Evolutionary conservation across 257 asterid species (phyloP).

Genomic region (Haberlea rhodopensis): DNA sequence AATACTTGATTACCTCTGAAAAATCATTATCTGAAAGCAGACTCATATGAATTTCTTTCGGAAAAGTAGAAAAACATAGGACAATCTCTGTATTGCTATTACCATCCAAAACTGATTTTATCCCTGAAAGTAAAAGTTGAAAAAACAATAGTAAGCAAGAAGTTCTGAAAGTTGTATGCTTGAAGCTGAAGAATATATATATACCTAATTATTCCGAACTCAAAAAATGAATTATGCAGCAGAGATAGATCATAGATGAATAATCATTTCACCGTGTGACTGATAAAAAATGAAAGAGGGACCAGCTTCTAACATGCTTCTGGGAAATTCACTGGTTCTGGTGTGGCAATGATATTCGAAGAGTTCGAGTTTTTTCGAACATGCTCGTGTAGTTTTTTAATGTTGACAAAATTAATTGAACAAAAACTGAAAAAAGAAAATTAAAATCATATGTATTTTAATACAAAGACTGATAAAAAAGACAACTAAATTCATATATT

Average conservation of each 20-base stretch:
- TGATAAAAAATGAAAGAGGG: background rate
- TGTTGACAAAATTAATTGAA: background rate
- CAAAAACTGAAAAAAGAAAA: too few species aligned
- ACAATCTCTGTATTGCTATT: slow-evolving; percentile 33
- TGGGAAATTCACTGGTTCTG: background rate
- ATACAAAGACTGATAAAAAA: too few species aligned
- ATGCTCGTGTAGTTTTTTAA: background rate
- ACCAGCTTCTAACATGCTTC: background rate
- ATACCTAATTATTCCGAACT: background rate
- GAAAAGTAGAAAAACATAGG: slow-evolving; percentile 41
- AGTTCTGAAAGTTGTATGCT: background rate
- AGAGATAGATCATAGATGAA: background rate
- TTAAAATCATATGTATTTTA: too few species aligned
- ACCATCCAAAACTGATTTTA: slow-evolving; percentile 27
- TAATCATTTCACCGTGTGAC: background rate
- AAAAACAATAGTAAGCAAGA: slow-evolving; percentile 3
- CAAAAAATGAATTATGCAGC: background rate
- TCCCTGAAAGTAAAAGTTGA: slow-evolving; percentile 42
- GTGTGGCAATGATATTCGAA: background rate
- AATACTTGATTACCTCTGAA: slow-evolving; percentile 37
- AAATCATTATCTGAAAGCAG: slow-evolving; percentile 51
- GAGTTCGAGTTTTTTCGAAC: background rate
- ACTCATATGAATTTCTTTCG: slow-evolving; percentile 36
- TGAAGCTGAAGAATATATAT: background rate
- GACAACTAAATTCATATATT: too few species aligned